These are phyloP conservation scores for Paracamarosporium sp. DNA, from an alignment of 2,329 filamentous ascomycete genomes.

Conservation along the genomic window DNA sequence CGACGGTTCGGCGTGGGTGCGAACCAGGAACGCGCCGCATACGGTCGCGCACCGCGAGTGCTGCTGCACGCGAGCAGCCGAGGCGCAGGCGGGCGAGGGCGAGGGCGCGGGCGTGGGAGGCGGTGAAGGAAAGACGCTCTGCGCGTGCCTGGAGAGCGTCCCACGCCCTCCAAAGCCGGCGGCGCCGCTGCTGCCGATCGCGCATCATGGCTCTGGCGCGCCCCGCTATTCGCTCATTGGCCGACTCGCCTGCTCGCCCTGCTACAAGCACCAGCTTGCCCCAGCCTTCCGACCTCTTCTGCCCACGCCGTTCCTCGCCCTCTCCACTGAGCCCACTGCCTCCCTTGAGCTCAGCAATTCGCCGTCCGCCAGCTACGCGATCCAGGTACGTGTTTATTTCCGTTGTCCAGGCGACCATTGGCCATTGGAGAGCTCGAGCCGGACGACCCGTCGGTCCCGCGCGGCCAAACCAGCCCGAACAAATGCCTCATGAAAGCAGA, in stretches of 20 bases:
- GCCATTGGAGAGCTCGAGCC: slow-evolving; percentile 32
- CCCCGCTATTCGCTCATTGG: slow-evolving; percentile 6
- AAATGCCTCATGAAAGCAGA: slow-evolving; percentile 46
- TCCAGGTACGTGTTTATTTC: slow-evolving; percentile 35
- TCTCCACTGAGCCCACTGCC: slow-evolving; percentile 4
- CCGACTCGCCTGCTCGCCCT: slow-evolving; percentile 3
- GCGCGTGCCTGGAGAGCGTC: not conserved
- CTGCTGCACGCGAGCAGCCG: not conserved
- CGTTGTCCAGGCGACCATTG: slow-evolving; percentile 28
- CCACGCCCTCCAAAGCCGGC: too few species aligned
- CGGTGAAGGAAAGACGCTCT: not conserved
- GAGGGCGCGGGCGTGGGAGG: not conserved
- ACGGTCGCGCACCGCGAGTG: not conserved
- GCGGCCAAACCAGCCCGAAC: slow-evolving; percentile 35
- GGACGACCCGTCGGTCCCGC: slow-evolving; percentile 36
- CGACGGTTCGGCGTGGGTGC: not conserved
- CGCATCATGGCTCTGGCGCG: slow-evolving; percentile 2
- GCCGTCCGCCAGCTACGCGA: slow-evolving; percentile 3
- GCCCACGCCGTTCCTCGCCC: slow-evolving; percentile 4
- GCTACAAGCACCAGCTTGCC: slow-evolving; percentile 7
- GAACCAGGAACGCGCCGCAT: slow-evolving; percentile 6
- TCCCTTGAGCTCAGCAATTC: not conserved
- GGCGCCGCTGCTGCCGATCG: slow-evolving; percentile 3
- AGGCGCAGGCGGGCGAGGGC: not conserved
- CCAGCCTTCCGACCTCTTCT: not conserved